Conservation (phyloP, 148 eudicot genomes). For the Heliosperma pusillum region DNA sequence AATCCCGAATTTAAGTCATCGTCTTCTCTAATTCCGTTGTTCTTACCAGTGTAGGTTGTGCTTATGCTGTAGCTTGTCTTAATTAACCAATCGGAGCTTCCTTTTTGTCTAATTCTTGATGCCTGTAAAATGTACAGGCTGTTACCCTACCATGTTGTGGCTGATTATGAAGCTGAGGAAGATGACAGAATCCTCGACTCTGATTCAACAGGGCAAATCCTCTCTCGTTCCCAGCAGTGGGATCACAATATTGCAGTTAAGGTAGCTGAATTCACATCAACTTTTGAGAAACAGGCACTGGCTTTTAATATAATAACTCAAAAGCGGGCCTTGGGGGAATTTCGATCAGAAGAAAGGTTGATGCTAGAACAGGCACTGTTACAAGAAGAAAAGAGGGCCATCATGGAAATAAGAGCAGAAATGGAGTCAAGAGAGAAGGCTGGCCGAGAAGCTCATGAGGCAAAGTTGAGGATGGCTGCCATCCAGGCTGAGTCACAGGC, state of each 20-base stretch:
- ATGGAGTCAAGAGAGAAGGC: conserved; percentile 76
- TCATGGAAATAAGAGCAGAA: conserved; percentile 61
- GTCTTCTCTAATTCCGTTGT: too few relatives aligned
- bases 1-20: too few relatives aligned
- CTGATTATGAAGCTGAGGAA: conserved; percentile 98
- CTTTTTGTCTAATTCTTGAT: not conserved
- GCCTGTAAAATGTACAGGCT: conserved; percentile 49
- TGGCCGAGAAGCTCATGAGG: conserved; percentile 72
- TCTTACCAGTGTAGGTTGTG: too few relatives aligned
- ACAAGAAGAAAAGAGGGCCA: conserved; percentile 70
- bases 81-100: too few relatives aligned
- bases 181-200: conserved; percentile 93
- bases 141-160: conserved; percentile 95
- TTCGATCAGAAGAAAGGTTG: conserved; percentile 83
- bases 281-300: conserved; percentile 83
- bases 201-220: conserved; percentile 73
- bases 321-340: conserved; percentile 78
- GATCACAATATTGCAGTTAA: conserved; percentile 86
- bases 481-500: conserved; percentile 67
- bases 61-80: too few relatives aligned
- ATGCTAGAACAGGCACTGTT: conserved; percentile 75
- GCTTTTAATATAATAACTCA: conserved; percentile 87
- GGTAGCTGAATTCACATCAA: conserved; percentile 82
- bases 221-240: conserved; percentile 92
- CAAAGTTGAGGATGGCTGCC: conserved; percentile 77